Conservation (phyloP, 805 yeast genomes). For the Saturnispora galanensis region DNA sequence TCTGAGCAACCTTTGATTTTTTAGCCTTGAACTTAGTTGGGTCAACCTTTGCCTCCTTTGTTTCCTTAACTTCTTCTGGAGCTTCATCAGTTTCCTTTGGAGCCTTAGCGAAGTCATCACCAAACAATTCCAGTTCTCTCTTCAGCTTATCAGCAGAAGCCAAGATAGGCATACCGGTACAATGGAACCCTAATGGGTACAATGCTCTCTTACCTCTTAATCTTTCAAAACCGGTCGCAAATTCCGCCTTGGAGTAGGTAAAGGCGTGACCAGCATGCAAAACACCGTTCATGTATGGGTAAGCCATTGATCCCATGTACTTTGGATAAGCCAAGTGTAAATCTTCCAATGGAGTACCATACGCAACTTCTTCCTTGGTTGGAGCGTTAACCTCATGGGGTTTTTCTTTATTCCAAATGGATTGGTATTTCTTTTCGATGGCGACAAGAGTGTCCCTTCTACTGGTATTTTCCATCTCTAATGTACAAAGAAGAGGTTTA, state of each 20-base stretch:
- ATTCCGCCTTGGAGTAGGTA: conserved; percentile 90
- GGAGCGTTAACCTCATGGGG: conserved; percentile 88
- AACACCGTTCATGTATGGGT: conserved; percentile 98
- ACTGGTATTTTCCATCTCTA: conserved; percentile 49
- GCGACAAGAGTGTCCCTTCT: conserved; percentile 91
- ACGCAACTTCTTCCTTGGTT: conserved; percentile 50
- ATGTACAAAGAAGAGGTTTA: conserved; percentile 12
- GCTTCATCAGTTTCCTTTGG: conserved; percentile 47
- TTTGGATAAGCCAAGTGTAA: conserved; percentile 76
- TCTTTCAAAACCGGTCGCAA: conserved; percentile 86
- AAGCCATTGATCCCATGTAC: conserved; percentile 89
- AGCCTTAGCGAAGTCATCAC: conserved; percentile 61
- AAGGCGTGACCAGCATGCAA: conserved; percentile 96
- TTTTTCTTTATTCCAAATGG: conserved; percentile 79
- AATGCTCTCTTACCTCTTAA: conserved; percentile 88
- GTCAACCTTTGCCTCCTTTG: conserved; percentile 37
- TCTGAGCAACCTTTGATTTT: conserved; percentile 89
- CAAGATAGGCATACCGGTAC: conserved; percentile 98
- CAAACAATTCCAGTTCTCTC: conserved; percentile 88
- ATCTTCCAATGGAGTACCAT: conserved; percentile 50
- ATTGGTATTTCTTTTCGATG: conserved; percentile 81
- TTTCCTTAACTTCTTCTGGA: conserved; percentile 21
- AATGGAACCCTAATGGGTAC: conserved; percentile 96
- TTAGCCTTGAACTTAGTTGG: conserved; percentile 86
- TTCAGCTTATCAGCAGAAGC: conserved; percentile 92